phyloP scores from a whole-genome alignment of 768 basidiomycete species.

The Trametes coccinea region DNA sequence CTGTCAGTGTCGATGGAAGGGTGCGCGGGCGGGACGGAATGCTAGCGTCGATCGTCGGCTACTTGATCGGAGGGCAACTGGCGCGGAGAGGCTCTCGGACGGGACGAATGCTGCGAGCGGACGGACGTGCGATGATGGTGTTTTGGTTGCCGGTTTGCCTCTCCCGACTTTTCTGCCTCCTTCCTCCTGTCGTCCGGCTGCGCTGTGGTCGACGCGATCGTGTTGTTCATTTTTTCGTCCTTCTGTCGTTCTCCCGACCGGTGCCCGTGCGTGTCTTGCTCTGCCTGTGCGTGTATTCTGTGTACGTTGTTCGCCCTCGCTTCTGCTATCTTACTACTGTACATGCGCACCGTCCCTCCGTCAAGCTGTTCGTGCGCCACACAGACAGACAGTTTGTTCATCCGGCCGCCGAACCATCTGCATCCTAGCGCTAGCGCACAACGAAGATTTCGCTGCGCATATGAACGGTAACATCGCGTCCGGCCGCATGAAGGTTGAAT shows the following conservation, averaged over 20 bases:
- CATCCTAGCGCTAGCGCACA: too few species aligned
- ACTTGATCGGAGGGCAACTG: conserved; percentile 4
- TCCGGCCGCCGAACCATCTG: too few species aligned
- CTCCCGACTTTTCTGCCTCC: too few species aligned
- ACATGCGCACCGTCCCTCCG: neutral
- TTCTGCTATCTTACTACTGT: neutral
- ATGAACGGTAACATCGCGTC: too few species aligned
- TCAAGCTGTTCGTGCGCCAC: too few species aligned
- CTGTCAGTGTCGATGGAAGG: neutral
- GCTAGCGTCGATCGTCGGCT: conserved; percentile 15
- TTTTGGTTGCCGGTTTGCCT: conserved; percentile 10
- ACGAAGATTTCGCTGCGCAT: too few species aligned
- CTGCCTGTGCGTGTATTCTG: neutral
- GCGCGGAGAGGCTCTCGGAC: neutral
- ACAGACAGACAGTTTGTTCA: too few species aligned
- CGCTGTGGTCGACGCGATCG: neutral
- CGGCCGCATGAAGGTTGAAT: too few species aligned
- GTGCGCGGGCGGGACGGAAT: too few species aligned
- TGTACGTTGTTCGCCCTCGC: conserved; percentile 5
- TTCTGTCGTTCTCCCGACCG: neutral
- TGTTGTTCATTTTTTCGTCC: neutral
- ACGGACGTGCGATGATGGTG: neutral
- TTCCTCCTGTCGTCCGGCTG: neutral
- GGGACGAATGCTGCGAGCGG: neutral
- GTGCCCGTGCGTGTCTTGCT: neutral